Evolutionary conservation across 129 eudicot genomes (phyloP).

Genomic region (Pittosporum tobira): DNA sequence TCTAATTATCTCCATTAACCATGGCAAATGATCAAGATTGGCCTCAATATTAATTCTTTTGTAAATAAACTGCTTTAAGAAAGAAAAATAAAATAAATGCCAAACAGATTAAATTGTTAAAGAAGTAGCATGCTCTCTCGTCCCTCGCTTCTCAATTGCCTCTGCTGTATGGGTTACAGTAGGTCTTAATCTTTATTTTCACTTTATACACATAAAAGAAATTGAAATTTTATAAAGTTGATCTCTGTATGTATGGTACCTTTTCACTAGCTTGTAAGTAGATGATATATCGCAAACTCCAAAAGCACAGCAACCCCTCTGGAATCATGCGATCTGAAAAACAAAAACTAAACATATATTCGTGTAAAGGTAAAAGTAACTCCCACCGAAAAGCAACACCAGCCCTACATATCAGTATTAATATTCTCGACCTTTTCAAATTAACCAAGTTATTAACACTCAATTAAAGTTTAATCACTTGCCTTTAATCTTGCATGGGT

Average conservation of each 20-base stretch:
- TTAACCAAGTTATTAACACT: slow-evolving; percentile 40
- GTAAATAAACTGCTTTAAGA: no score
- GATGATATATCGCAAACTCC: slow-evolving; percentile 56
- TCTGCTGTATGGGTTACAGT: no score
- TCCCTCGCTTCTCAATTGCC: no score
- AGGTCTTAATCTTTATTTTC: slow-evolving; percentile 1
- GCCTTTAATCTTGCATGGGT: slow-evolving; percentile 68
- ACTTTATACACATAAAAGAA: slow-evolving; percentile 41
- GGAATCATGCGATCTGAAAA: slow-evolving; percentile 27
- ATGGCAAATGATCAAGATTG: no score
- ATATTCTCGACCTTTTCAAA: slow-evolving; percentile 33
- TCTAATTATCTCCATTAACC: no score
- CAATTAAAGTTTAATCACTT: slow-evolving; percentile 32
- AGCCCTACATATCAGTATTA: slow-evolving; percentile 16
- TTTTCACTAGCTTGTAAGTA: slow-evolving; percentile 31
- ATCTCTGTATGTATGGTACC: slow-evolving; percentile 25
- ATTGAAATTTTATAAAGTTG: slow-evolving; percentile 16
- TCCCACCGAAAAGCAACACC: slow-evolving; percentile 75
- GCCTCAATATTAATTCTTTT: no score
- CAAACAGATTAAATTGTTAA: no score
- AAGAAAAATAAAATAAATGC: no score
- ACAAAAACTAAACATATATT: slow-evolving; percentile 14
- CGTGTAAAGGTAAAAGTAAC: slow-evolving; percentile 10
- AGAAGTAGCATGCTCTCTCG: no score
- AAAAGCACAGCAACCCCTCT: slow-evolving; percentile 51